phyloP scores from a whole-genome alignment of 108 stramenopile species.

The Halocafeteria seosinensis region DNA sequence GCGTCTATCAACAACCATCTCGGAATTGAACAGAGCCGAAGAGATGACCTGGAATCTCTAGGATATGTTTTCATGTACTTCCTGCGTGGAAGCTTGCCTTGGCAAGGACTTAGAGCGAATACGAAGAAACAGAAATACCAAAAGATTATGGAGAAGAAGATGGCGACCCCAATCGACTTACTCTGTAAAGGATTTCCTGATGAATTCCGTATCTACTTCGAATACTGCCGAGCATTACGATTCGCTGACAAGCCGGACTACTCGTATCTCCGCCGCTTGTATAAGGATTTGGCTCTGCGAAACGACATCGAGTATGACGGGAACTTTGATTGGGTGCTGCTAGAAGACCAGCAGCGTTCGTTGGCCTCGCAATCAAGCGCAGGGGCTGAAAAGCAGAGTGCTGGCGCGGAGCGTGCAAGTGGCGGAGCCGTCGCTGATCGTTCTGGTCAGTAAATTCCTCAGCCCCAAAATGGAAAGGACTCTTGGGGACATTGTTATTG shows the following conservation, averaged over 20 bases:
- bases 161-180: conserved; percentile 87
- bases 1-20: conserved; percentile 96
- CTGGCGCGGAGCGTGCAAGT: not conserved
- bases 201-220: conserved; percentile 98
- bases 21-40: conserved; percentile 81
- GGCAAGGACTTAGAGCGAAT: conserved; percentile 99
- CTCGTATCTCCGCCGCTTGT: conserved; percentile 86
- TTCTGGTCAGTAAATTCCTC: too few relatives aligned
- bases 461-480: too few relatives aligned
- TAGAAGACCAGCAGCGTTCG: not conserved
- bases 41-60: conserved; percentile 93
- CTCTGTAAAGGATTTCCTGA: conserved; percentile 98
- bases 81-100: conserved; percentile 84
- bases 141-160: conserved; percentile 98
- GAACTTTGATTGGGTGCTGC: conserved; percentile 95
- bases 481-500: too few relatives aligned
- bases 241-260: conserved; percentile 99
- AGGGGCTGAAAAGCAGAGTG: not conserved
- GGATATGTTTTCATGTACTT: conserved; percentile 99
- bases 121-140: conserved; percentile 99
- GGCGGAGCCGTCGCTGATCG: too few relatives aligned
- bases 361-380: not conserved
- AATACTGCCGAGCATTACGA: conserved; percentile 87
- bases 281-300: conserved; percentile 83
- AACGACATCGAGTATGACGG: conserved; percentile 98